Percentiles rank a stretch among this genome's conserved stretches.
Evolutionary conservation across 495 filamentous ascomycete genomes (phyloP).

Genomic region (Wilcoxina mikolae): DNA sequence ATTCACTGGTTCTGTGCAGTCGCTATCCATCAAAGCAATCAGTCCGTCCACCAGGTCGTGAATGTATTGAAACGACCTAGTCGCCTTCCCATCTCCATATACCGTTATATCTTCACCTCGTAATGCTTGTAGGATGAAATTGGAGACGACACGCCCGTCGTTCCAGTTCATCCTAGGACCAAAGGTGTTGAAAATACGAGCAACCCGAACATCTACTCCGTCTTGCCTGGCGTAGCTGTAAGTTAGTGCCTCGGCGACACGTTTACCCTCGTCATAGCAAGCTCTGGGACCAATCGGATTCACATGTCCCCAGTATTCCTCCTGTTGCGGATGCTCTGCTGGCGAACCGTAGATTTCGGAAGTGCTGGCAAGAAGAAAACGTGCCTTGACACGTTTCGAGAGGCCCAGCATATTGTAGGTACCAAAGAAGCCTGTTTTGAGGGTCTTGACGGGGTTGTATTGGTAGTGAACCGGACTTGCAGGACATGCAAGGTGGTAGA

Average conservation of each 20-base stretch:
- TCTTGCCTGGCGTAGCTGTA: constrained; percentile 28
- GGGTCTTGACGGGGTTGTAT: constrained; percentile 25
- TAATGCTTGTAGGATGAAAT: constrained; percentile 27
- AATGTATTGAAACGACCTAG: constrained; percentile 27
- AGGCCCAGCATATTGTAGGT: constrained; percentile 30
- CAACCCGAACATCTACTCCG: constrained; percentile 25
- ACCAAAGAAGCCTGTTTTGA: constrained; percentile 28
- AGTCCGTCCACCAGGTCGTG: constrained; percentile 25
- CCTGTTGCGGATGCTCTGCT: constrained; percentile 25
- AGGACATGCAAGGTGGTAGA: constrained; percentile 29
- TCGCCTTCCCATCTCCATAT: constrained; percentile 25
- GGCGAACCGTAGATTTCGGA: constrained; percentile 28
- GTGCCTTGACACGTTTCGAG: constrained; percentile 27
- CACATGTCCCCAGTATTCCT: constrained; percentile 27
- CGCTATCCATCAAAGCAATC: constrained; percentile 22
- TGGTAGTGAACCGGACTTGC: constrained; percentile 28
- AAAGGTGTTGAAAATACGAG: constrained; percentile 30
- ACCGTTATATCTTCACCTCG: constrained; percentile 21
- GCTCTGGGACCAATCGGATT: constrained; percentile 27
- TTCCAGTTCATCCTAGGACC: constrained; percentile 26
- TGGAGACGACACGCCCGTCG: constrained; percentile 29
- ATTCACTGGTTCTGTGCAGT: constrained; percentile 26
- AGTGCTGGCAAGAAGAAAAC: constrained; percentile 28
- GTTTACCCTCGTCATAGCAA: constrained; percentile 30
- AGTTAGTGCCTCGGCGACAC: constrained; percentile 27